phyloP scores from a whole-genome alignment of 495 filamentous ascomycete species.

The Staphylotrichum longicolle region DNA sequence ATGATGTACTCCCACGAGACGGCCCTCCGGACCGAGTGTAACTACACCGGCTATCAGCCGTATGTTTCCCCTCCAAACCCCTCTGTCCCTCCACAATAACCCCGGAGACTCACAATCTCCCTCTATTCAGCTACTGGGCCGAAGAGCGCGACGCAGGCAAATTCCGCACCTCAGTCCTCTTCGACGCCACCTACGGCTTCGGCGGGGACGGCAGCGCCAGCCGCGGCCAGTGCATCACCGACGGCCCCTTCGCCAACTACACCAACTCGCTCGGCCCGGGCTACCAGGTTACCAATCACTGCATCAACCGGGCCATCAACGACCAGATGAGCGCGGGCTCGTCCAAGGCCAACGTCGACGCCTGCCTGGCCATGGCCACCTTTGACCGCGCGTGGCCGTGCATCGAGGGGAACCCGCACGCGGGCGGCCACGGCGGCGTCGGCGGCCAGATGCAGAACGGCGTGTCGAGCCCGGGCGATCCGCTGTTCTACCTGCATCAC shows the following conservation, averaged over 20 bases:
- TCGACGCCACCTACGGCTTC: constrained; percentile 40
- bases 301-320: constrained; percentile 32
- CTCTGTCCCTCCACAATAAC: neutral
- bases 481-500: constrained; percentile 70
- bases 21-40: constrained; percentile 45
- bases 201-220: constrained; percentile 39
- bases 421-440: constrained; percentile 23
- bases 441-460: constrained; percentile 41
- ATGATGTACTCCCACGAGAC: constrained; percentile 46
- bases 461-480: constrained; percentile 56
- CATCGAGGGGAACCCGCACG: constrained; percentile 22
- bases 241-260: constrained; percentile 40
- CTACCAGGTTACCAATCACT: constrained; percentile 16
- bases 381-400: constrained; percentile 23
- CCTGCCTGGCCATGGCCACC: constrained; percentile 6
- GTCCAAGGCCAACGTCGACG: constrained; percentile 9
- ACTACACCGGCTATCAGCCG: constrained; percentile 42
- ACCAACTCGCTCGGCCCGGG: constrained; percentile 35
- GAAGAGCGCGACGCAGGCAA: constrained; percentile 44
- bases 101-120: neutral
- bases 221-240: constrained; percentile 35
- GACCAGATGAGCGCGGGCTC: constrained; percentile 1
- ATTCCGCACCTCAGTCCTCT: constrained; percentile 37
- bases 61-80: neutral
- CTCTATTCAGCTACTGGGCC: constrained; percentile 47